These are phyloP conservation scores for Calonectria pseudoturangicola DNA, from an alignment of 2,329 filamentous ascomycete genomes.

Conservation along the genomic window DNA sequence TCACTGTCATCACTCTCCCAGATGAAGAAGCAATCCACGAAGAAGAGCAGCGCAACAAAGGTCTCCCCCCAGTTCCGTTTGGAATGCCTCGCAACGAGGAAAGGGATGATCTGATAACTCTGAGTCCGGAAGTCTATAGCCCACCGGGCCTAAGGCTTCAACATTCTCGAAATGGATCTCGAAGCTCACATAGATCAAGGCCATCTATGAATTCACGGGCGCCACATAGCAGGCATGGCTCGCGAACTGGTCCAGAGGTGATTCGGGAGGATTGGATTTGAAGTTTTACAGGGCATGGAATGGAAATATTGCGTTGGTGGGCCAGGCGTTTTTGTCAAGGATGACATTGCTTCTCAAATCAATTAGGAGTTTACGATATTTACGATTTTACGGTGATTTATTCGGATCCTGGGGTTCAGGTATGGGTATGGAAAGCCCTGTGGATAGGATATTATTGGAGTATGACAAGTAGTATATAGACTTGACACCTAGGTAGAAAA, in stretches of 20 bases:
- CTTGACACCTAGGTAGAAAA: no score
- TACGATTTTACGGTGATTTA: slow-evolving; percentile 23
- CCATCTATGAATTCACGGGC: slow-evolving; percentile 46
- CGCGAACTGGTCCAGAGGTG: slow-evolving; percentile 34
- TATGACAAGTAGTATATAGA: no score
- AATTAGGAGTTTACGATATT: slow-evolving; percentile 22
- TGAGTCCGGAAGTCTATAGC: slow-evolving; percentile 73
- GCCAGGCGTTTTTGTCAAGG: not conserved
- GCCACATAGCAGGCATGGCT: slow-evolving; percentile 41
- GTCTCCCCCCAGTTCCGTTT: slow-evolving; percentile 60
- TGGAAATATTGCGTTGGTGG: not conserved
- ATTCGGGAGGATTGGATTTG: slow-evolving; percentile 40
- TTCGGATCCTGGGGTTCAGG: not conserved
- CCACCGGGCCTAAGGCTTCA: slow-evolving; percentile 55
- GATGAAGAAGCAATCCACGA: slow-evolving; percentile 49
- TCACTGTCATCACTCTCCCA: slow-evolving; percentile 52
- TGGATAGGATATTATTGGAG: no score
- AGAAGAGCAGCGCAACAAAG: slow-evolving; percentile 48
- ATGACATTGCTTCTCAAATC: not conserved
- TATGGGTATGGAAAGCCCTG: not conserved
- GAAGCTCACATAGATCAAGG: slow-evolving; percentile 46
- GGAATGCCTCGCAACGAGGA: slow-evolving; percentile 45
- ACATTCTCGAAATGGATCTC: slow-evolving; percentile 34
- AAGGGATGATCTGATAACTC: slow-evolving; percentile 59
- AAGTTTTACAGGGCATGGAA: not conserved